Base-by-base conservation (phyloP, 768 basidiomycete species). In the Xanthoconium purpureum region DNA sequence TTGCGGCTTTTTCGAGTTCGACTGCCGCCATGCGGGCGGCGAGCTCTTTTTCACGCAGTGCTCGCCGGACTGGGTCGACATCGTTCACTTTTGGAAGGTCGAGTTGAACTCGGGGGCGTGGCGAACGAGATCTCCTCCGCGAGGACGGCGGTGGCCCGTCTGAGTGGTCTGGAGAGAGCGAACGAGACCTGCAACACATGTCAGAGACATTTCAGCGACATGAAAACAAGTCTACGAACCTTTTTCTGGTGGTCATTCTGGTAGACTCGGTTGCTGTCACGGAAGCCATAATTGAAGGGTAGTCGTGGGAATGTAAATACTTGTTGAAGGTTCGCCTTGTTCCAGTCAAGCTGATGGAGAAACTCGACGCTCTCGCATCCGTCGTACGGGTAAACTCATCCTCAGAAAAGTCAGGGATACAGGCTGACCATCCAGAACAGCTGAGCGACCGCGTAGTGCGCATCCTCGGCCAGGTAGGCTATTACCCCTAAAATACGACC, bases 31-130 rank as follows among this genome's bases (percentile, higher is more conserved):
- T 77, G 50, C 85, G 81, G 29, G 86, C 82, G 1, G 89, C 87
- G 36, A 89, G 81, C 68, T 91, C 89, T 44, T 84, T 81, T 68
- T 94, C 91, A 44, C 93, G 84, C 65, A 93, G 84, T 0, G 84
- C 83, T 28, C 83, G 79, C 36, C 91, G 85, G 9, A 81, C 75
- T 14, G 91, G 92, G 69, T 94, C 91, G 17, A 82, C 85, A 70
- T 94, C 93, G 28, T 69, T 71, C 14, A 92, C 81, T 66, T 70
- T 75, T 7, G 82, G 83, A 0, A 78, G 58, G 47, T 75, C 75
- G 5, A 80, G 11, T 2, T 66, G 73, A 14, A 63, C 61, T 12
- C 63, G 66, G 29, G 69, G 52, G 3, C 65, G 71, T 6, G 71
- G 70, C 18, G 80, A 80, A 29, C 64, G 61, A 2, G 78, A 79